Percentiles rank a stretch among this genome's conserved stretches.
phyloP scores from a whole-genome alignment of 1,284 basidiomycete species.

The Trametes polyzona region DNA sequence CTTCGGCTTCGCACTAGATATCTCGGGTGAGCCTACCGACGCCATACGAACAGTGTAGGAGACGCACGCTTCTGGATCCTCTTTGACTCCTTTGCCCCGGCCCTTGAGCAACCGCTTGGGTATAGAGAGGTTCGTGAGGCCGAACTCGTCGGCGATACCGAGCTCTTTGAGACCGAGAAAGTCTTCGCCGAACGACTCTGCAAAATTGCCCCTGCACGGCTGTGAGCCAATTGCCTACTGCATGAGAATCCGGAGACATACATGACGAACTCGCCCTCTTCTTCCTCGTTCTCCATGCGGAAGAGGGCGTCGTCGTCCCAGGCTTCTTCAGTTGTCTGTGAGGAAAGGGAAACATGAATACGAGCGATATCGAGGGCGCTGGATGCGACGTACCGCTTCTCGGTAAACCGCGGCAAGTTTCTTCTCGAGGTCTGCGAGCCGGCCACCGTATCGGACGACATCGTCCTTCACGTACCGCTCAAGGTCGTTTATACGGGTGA shows the following conservation, averaged over 20 bases:
- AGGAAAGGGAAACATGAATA: constrained; percentile 1
- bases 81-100: constrained; percentile 50
- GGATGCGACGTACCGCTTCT: constrained; percentile 62
- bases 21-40: constrained; percentile 8
- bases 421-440: constrained; percentile 81
- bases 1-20: constrained; percentile 56
- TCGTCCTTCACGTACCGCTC: constrained; percentile 92
- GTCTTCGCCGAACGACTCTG: constrained; percentile 89
- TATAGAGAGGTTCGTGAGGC: constrained; percentile 77
- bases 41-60: neutral
- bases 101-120: constrained; percentile 83
- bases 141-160: constrained; percentile 88
- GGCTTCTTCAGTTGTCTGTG: constrained; percentile 60
- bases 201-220: constrained; percentile 75
- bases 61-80: constrained; percentile 54
- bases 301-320: constrained; percentile 84
- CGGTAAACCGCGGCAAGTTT: constrained; percentile 84
- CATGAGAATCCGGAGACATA: constrained; percentile 34
- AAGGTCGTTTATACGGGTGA: constrained; percentile 74
- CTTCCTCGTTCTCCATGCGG: constrained; percentile 66
- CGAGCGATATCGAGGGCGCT: neutral
- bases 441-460: constrained; percentile 79
- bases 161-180: constrained; percentile 89
- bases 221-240: constrained; percentile 1
- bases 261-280: constrained; percentile 78